These are phyloP conservation scores for Trichothecium roseum DNA, from an alignment of 2,329 filamentous ascomycete species.

Conservation along the genomic window DNA sequence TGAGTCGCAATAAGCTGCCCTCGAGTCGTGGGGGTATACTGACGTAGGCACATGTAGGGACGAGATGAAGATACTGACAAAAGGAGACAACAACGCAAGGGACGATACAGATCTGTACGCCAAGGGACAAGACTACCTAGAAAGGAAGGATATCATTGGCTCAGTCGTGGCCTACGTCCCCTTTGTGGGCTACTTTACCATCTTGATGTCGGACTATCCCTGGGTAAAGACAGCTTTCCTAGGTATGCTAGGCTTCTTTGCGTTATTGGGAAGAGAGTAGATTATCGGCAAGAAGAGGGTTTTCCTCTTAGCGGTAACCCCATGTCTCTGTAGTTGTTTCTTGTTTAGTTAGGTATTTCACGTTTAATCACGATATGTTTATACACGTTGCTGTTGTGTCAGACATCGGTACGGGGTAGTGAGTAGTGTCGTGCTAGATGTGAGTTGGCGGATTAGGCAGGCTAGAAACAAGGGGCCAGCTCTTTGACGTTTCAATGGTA, in stretches of 20 bases:
- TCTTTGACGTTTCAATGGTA: no score
- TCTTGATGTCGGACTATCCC: slow-evolving; percentile 86
- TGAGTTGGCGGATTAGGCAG: no score
- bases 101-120: slow-evolving; percentile 84
- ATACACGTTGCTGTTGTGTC: no score
- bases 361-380: no score
- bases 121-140: slow-evolving; percentile 73
- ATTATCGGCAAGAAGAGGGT: no score
- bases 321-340: no score
- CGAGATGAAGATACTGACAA: slow-evolving; percentile 69
- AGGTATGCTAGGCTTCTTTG: slow-evolving; percentile 88
- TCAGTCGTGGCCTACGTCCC: slow-evolving; percentile 88
- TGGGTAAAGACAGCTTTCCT: slow-evolving; percentile 96
- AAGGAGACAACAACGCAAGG: slow-evolving; percentile 91
- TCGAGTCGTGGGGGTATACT: not conserved
- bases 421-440: no score
- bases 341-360: no score
- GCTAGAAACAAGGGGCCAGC: no score
- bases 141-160: slow-evolving; percentile 82
- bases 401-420: no score
- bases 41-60: slow-evolving; percentile 24
- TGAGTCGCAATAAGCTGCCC: slow-evolving; percentile 18
- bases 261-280: slow-evolving; percentile 84
- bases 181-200: slow-evolving; percentile 94
- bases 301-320: no score